These are phyloP conservation scores for Candida qinlingensis DNA, from an alignment of 805 yeast genomes.

Conservation along the genomic window DNA sequence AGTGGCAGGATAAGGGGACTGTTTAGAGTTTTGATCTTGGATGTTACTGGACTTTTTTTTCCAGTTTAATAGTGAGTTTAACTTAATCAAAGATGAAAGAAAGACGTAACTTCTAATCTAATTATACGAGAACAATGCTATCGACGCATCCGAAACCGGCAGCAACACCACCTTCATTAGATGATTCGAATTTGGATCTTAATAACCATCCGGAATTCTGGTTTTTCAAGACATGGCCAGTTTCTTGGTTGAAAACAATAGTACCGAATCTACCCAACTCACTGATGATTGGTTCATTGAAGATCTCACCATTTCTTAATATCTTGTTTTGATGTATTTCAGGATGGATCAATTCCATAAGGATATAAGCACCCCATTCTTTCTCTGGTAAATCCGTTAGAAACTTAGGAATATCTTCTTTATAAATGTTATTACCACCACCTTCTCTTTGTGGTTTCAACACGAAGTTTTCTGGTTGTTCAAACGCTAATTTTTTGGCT, in stretches of 20 bases:
- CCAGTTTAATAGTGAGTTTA: no score
- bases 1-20: no score
- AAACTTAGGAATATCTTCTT: constrained; percentile 76
- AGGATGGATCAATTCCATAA: constrained; percentile 91
- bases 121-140: constrained; percentile 50
- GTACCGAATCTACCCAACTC: constrained; percentile 93
- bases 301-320: constrained; percentile 57
- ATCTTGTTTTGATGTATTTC: constrained; percentile 64
- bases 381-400: constrained; percentile 51
- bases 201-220: constrained; percentile 78
- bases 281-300: constrained; percentile 72
- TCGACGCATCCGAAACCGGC: constrained; percentile 99
- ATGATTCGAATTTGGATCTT: constrained; percentile 79
- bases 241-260: constrained; percentile 61
- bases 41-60: no score
- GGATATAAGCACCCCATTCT: constrained; percentile 86
- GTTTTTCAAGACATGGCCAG: constrained; percentile 54
- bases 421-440: constrained; percentile 94
- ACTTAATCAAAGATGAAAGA: no score
- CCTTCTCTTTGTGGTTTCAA: constrained; percentile 98
- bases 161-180: constrained; percentile 98
- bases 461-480: constrained; percentile 66
- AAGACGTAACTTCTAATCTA: no score
- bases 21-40: no score
- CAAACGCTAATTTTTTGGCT: constrained; percentile 66